phyloP scores from a whole-genome alignment of 108 stramenopile genomes.

The Fragilaria radians region DNA sequence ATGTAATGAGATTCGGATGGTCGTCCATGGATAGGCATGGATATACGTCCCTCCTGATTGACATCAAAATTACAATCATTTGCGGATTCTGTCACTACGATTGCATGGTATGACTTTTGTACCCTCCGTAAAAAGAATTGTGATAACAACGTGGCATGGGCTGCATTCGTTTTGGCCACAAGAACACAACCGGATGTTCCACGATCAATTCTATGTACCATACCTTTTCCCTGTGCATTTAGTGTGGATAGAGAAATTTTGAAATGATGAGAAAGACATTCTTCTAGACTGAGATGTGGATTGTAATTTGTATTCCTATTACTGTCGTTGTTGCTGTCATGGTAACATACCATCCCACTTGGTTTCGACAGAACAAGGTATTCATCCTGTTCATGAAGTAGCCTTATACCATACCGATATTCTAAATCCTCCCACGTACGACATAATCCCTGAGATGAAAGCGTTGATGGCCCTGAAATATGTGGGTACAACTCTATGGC shows the following conservation, averaged over 20 bases:
- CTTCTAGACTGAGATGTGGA: neutral
- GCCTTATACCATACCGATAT: neutral
- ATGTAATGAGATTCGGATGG: constrained; percentile 28
- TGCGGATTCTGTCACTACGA: constrained; percentile 22
- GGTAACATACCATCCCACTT: neutral
- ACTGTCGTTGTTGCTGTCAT: neutral
- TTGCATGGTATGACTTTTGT: constrained; percentile 50
- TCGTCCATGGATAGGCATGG: constrained; percentile 28
- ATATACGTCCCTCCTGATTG: constrained; percentile 11
- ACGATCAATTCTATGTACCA: constrained; percentile 78
- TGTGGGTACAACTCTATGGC: neutral
- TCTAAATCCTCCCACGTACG: neutral
- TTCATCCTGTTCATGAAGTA: neutral
- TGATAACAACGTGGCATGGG: constrained; percentile 43
- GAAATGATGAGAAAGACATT: neutral
- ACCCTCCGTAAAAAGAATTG: constrained; percentile 51
- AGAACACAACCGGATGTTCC: constrained; percentile 64
- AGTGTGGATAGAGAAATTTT: constrained; percentile 46
- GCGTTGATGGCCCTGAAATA: neutral
- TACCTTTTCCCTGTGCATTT: constrained; percentile 46
- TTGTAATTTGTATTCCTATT: neutral
- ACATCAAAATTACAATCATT: neutral
- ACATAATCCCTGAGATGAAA: neutral
- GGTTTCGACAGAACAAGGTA: neutral
- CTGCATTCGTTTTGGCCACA: constrained; percentile 57